Conservation (phyloP, 331 rosid genomes). For the Ulmus americana region DNA sequence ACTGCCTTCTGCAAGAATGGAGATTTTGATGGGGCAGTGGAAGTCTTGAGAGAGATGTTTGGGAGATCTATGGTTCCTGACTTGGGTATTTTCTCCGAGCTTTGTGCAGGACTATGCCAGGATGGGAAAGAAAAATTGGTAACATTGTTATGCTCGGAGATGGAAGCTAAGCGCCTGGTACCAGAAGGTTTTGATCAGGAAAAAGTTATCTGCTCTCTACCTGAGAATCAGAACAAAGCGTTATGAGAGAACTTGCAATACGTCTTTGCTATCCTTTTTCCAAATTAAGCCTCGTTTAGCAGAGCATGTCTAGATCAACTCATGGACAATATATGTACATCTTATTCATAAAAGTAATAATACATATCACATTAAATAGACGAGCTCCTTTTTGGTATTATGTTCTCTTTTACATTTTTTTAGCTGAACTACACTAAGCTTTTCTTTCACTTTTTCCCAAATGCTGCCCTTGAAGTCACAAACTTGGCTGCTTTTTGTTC, state of each 20-base stretch:
- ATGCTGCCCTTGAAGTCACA: neutral
- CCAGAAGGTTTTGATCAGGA: conserved; percentile 57
- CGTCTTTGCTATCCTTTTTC: neutral
- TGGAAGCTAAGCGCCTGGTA: conserved; percentile 52
- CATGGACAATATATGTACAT: neutral
- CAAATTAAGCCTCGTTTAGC: neutral
- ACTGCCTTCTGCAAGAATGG: conserved; percentile 49
- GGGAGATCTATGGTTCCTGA: conserved; percentile 43
- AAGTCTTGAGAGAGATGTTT: conserved; percentile 62
- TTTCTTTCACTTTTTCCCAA: neutral
- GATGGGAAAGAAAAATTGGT: conserved; percentile 42
- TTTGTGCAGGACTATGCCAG: conserved; percentile 42
- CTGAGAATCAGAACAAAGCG: conserved; percentile 24
- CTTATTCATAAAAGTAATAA: neutral
- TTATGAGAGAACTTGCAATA: conserved; percentile 11
- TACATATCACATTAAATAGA: neutral
- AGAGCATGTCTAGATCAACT: neutral
- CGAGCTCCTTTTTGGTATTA: neutral
- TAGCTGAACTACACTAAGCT: neutral
- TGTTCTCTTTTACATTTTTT: neutral
- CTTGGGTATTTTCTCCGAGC: conserved; percentile 41
- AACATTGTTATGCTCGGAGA: conserved; percentile 39
- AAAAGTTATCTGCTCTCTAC: conserved; percentile 16
- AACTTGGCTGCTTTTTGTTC: neutral
- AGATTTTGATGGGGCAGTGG: conserved; percentile 75